Base-by-base conservation (phyloP, 441 rosid species). In the Eruca vesicaria region DNA sequence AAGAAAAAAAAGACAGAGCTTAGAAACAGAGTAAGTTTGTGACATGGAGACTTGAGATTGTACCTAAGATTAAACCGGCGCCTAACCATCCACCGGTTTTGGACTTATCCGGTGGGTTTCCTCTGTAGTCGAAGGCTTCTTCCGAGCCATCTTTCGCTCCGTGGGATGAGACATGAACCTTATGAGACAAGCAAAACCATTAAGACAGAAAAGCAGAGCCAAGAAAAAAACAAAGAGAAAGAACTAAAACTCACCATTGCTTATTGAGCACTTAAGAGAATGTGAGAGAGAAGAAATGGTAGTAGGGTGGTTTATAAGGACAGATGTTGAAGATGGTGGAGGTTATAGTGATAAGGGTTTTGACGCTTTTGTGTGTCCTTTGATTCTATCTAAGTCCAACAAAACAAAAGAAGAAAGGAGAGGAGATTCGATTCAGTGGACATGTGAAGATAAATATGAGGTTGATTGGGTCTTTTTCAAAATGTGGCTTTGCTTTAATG, bases 41-140 rank as follows among this genome's bases (percentile, higher is more conserved):
- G 6, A 5, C 5, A 4, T 18, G 28, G 38, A 35, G 71, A 16
- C 2, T 36, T 4, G 56, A 71, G 43, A 19, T n/a, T 71, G 66
- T 68, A 92, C 97, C 99, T 75, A 94, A 73, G 76, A 90, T 94
- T 31, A 94, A 84, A 52, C 93, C 99, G 14, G 97, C 93, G 28
- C 87, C 93, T 11, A 92, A 80, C 99, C 99, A 90, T 64, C 98
- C 94, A 6, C 99, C 99, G 55, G 91, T 90, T 82, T 80, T 88
- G 12, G 93, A 82, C 79, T 88, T 90, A 80, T 89, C 97, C 7
- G 52, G 94, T 0, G 87, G 94, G 18, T 86, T 84, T 69, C 98
- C 97, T 75, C 73, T 66, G 69, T 76, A 87, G 76, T 94, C 88
- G 7, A 87, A 82, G 2, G 80, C 78, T 26, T 71, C 38, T 45